Evolutionary conservation across 805 yeast genomes (phyloP).

Genomic region (Kockiozyma suomiensis): DNA sequence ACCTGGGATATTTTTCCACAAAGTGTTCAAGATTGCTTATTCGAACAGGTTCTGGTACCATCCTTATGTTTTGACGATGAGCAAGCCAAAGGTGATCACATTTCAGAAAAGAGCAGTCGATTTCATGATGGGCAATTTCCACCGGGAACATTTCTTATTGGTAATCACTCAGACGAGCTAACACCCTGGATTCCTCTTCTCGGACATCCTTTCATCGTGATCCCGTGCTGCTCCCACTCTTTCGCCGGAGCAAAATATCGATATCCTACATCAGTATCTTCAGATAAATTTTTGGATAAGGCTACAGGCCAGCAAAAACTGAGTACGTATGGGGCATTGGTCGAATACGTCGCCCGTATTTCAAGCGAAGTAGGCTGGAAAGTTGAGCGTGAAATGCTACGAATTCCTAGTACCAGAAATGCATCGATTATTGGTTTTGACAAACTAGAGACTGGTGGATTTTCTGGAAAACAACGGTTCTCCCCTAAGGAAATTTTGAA

Average conservation of each 20-base stretch:
- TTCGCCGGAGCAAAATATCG: slow-evolving; percentile 75
- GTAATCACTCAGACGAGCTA: slow-evolving; percentile 93
- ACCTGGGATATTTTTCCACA: slow-evolving; percentile 81
- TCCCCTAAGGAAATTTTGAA: slow-evolving; percentile 61
- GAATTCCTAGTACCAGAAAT: slow-evolving; percentile 93
- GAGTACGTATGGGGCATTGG: slow-evolving; percentile 76
- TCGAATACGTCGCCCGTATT: slow-evolving; percentile 77
- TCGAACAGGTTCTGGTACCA: slow-evolving; percentile 85
- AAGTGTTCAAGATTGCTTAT: slow-evolving; percentile 58
- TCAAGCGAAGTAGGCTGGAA: slow-evolving; percentile 78
- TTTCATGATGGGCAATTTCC: slow-evolving; percentile 49
- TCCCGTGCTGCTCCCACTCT: slow-evolving; percentile 94
- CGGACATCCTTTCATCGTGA: slow-evolving; percentile 79
- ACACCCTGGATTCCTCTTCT: slow-evolving; percentile 94
- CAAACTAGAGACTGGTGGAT: slow-evolving; percentile 39
- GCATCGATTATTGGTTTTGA: slow-evolving; percentile 80
- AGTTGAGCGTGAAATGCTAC: slow-evolving; percentile 78
- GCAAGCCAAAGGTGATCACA: background rate
- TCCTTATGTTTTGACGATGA: slow-evolving; percentile 28
- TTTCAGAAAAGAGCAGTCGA: background rate
- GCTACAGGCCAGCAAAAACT: slow-evolving; percentile 33
- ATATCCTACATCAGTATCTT: slow-evolving; percentile 46
- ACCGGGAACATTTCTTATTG: slow-evolving; percentile 75
- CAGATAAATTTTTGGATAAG: background rate
- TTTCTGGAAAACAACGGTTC: slow-evolving; percentile 33